Evolutionary conservation across 2,329 filamentous ascomycete genomes (phyloP), one percentile per base, ranked within the genome.

Genomic region (Kalmusia sp.): DNA sequence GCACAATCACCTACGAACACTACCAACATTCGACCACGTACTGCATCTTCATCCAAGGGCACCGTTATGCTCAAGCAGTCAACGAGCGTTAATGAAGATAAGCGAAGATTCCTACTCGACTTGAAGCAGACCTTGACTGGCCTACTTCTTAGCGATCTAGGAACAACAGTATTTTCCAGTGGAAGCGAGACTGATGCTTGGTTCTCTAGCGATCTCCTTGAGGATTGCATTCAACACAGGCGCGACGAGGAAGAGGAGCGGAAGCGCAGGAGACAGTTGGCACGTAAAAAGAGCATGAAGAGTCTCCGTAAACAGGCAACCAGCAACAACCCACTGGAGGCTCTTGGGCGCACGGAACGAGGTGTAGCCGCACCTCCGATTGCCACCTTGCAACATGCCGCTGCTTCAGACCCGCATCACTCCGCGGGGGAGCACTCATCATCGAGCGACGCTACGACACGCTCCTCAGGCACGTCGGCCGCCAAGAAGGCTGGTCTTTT

Each of bases 151-250:
- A 98, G 93, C 44, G 95, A 99, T 70, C 81, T 98, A 3, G 92
- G 93, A 5, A 92, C 88, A 34, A 84, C 91, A 25, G 88, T 97
- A 1, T 95, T 96, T 73, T 86, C 87, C n/a, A 85, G 85, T 45
- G 95, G 95, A 3, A 96, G 92, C 35, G 95, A 99, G 77, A 98
- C 93, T 0, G 95, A 98, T 71, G 82, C 82, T 3, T 97, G 93
- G 89, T 95, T 97, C 62, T 76, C 77, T 41, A 81, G 84, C 47
- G 84, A 84, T 12, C 73, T 92, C 11, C 75, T 77, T 3, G 73
- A 77, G 41, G 76, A 78, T 47, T 77, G 73, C 56, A 69, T 77
- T 21, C 67, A 74, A 51, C 72, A 72, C 44, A 69, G 69, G 37
- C 67, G 69, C 30, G 46, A 65, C 48, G 76, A 78, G 43, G 73